Base-by-base conservation (phyloP, 75 land plant species). In the Isoetes taiwanensis region DNA sequence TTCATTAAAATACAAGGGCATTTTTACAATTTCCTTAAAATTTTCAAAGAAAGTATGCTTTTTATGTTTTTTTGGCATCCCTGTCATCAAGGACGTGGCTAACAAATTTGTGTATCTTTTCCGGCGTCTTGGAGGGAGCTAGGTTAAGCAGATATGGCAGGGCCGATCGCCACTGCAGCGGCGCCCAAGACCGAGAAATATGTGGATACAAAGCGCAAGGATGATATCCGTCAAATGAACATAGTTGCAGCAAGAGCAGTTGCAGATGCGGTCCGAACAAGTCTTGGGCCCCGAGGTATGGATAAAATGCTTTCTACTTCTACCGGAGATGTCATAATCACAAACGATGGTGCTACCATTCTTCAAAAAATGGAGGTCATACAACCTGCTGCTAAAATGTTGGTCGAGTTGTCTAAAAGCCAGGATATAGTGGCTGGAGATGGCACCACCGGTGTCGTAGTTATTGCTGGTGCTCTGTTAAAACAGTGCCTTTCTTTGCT, bases 311-410 rank as follows among this genome's bases (percentile, higher is more conserved):
- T 90, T 71, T 60, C 81, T 31, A 68, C 93, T 11, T 72, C 86
- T 54, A 39, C 52, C 29, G 91, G 91, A 30, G 97, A 90, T 24
- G 97, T 90, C 32, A 86, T 86, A 63, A 90, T 90, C 72, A 90
- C 97, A 64, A 90, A 90, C 60, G 97, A 90, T 58, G 97, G 97
- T 31, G 97, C 97, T 55, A 90, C 97, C 55, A 90, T 90, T 58
- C 84, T 90, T 43, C 80, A 80, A 76, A 79, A 79, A 62, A 85
- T 90, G 96, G 86, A 85, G 64, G 91, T 82, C 34, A 70, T 73
- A 30, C 97, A 90, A 61, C 97, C 93, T 30, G 97, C 97, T 24
- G 97, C 97, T 26, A 90, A 86, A 68, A 80, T 90, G 84, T 79
- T 90, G 46, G 97, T 86, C 40, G 97, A 90, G 56, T 87, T 90